Evolutionary conservation across 148 eudicot genomes (phyloP), one percentile per base, ranked within the genome.

Genomic region (Dianthus caryophyllus): DNA sequence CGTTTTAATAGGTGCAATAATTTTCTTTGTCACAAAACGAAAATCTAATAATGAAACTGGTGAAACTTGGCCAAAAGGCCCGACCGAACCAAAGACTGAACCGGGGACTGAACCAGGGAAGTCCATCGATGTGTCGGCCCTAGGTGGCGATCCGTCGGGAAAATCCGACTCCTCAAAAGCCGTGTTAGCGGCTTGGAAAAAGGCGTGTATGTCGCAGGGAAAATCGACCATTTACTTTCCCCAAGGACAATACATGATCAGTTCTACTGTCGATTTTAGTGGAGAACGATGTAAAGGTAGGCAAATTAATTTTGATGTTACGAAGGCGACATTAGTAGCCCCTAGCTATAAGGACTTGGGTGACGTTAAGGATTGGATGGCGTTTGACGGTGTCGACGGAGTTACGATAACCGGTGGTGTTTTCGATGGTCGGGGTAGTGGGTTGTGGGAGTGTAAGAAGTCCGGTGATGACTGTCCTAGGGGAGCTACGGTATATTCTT

Each of bases 161-260:
- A 58, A 58, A 16, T 29, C 62, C 2, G 62, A 58, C 62, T 58
- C 62, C 14, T 29, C 62, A 17, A 58, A 58, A n/a, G 62, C 41
- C 2, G 62, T 58, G 22, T 12, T 58, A 1, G 41, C 38, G 16
- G 62, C 62, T 6, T 58, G 62, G 62, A 58, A 58, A 9, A 38
- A 9, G 18, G 41, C 62, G 18, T 58, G 62, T 18, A 58, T 27
- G 10, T 58, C 62, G 20, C 30, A 21, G 20, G 21, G 62, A 17
- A 58, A 58, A 12, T 58, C 62, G 1, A 58, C 41, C 12, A 58
- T 58, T 29, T 31, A 14, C 18, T 58, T 58, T 58, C 41, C 62
- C 20, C 12, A 30, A 41, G 62, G 62, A n/a, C 39, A 36, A 21
- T 58, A 58, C 62, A 25, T 58, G 38, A 58, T 58, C 17, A 58